Evolutionary conservation across 768 basidiomycete species (phyloP).

Genomic region (Boletus huronensis): DNA sequence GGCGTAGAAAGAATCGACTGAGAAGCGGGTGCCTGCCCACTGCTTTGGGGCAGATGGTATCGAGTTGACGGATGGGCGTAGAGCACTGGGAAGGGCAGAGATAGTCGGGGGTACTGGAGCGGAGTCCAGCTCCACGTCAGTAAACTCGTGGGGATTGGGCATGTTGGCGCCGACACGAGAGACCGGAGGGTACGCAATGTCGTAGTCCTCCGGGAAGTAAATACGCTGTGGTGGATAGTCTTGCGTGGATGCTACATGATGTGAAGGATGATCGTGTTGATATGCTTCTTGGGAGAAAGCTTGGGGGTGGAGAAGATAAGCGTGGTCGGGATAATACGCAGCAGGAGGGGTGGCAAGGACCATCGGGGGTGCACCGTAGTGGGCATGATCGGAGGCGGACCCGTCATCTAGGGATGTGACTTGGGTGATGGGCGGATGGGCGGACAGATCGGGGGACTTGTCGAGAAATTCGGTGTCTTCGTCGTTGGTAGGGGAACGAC

Average conservation of each 20-base stretch:
- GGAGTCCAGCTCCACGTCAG: constrained; percentile 9
- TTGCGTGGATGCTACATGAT: constrained; percentile 6
- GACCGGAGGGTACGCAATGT: constrained; percentile 25
- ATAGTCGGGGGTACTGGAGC: background rate
- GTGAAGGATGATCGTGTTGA: background rate
- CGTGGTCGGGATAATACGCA: constrained; percentile 24
- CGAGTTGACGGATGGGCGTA: constrained; percentile 15
- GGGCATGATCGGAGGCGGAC: constrained; percentile 20
- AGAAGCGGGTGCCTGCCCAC: constrained; percentile 15
- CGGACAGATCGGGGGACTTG: constrained; percentile 11
- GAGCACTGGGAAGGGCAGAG: constrained; percentile 4
- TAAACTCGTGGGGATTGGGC: constrained; percentile 14
- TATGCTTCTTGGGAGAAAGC: constrained; percentile 7
- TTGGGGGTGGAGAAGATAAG: constrained; percentile 11
- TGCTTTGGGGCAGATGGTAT: constrained; percentile 2
- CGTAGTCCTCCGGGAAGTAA: constrained; percentile 22
- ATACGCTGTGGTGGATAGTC: constrained; percentile 20
- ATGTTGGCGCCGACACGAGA: constrained; percentile 3
- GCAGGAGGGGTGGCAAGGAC: constrained; percentile 10
- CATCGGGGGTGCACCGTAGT: constrained; percentile 22
- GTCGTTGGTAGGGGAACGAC: constrained; percentile 20
- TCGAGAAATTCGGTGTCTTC: constrained; percentile 32
- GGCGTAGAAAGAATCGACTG: constrained; percentile 30
- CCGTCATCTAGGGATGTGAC: constrained; percentile 13
- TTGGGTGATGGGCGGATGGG: constrained; percentile 11